phyloP scores from a whole-genome alignment of 768 basidiomycete species.

The Leccinellum luteum region DNA sequence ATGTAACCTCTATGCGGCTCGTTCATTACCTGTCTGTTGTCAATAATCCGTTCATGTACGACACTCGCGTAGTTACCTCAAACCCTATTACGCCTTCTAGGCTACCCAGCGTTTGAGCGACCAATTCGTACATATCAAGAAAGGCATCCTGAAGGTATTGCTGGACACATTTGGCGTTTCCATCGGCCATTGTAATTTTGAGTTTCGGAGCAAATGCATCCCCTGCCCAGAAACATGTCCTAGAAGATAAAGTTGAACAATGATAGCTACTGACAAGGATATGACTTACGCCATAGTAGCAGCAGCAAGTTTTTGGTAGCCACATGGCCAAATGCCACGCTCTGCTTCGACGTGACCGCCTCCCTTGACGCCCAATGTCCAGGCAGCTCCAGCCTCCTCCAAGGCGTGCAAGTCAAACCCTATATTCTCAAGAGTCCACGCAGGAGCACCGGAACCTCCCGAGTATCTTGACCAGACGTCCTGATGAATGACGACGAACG shows the following conservation, averaged over 20 bases:
- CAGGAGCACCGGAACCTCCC: constrained; percentile 94
- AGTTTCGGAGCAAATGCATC: constrained; percentile 82
- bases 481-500: constrained; percentile 84
- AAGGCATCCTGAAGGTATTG: constrained; percentile 80
- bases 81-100: constrained; percentile 84
- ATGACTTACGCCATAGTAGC: constrained; percentile 83
- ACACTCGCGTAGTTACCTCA: constrained; percentile 52
- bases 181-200: constrained; percentile 44
- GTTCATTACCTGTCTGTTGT: constrained; percentile 70
- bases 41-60: neutral
- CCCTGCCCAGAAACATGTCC: constrained; percentile 93
- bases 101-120: constrained; percentile 68
- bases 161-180: constrained; percentile 65
- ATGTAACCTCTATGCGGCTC: constrained; percentile 95
- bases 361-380: constrained; percentile 76
- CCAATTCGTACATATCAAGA: constrained; percentile 67
- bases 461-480: constrained; percentile 96
- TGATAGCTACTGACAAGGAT: neutral
- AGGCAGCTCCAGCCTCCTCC: constrained; percentile 83
- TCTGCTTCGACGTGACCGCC: constrained; percentile 76
- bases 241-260: constrained; percentile 26
- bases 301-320: constrained; percentile 91
- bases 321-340: constrained; percentile 87
- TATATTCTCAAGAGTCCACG: constrained; percentile 86
- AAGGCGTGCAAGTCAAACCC: constrained; percentile 83